phyloP scores from a whole-genome alignment of 371 early-diverging fungal species.

The Dichotomocladium elegans region DNA sequence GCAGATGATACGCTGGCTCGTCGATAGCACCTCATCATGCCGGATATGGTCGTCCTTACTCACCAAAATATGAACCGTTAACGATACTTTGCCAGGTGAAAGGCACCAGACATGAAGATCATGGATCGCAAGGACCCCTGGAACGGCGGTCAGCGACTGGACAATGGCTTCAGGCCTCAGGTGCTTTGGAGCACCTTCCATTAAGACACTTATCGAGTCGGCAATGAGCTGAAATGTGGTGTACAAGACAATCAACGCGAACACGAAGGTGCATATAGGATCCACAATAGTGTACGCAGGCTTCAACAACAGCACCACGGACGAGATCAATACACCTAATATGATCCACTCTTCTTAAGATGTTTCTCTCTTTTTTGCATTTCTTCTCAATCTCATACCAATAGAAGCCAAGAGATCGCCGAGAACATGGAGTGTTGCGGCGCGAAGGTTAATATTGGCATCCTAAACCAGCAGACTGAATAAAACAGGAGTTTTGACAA shows the following conservation, averaged over 20 bases:
- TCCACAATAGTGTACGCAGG: conserved; percentile 71
- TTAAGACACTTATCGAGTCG: conserved; percentile 64
- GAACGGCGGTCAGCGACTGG: conserved; percentile 42
- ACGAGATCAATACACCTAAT: conserved; percentile 79
- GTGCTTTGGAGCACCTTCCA: conserved; percentile 71
- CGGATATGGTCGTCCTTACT: conserved; percentile 12
- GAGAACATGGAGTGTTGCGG: conserved; percentile 78
- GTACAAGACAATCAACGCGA: conserved; percentile 72
- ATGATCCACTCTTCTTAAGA: neutral
- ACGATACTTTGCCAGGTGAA: conserved; percentile 60
- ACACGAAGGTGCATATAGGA: conserved; percentile 84
- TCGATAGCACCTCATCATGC: conserved; percentile 50
- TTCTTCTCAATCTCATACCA: conserved; percentile 29
- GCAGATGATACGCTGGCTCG: conserved; percentile 62
- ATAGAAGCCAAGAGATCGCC: conserved; percentile 83
- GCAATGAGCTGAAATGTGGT: conserved; percentile 66
- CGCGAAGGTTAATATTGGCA: conserved; percentile 66
- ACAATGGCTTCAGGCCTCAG: conserved; percentile 62
- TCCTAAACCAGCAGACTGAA: conserved; percentile 37
- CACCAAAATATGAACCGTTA: conserved; percentile 43
- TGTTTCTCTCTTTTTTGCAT: neutral
- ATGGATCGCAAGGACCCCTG: conserved; percentile 63
- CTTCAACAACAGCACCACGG: conserved; percentile 67
- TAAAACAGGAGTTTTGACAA: too few relatives aligned
- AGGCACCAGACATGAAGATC: conserved; percentile 75